Base-by-base conservation (phyloP, 352 stramenopile species). In the Globisporangium alternatum region DNA sequence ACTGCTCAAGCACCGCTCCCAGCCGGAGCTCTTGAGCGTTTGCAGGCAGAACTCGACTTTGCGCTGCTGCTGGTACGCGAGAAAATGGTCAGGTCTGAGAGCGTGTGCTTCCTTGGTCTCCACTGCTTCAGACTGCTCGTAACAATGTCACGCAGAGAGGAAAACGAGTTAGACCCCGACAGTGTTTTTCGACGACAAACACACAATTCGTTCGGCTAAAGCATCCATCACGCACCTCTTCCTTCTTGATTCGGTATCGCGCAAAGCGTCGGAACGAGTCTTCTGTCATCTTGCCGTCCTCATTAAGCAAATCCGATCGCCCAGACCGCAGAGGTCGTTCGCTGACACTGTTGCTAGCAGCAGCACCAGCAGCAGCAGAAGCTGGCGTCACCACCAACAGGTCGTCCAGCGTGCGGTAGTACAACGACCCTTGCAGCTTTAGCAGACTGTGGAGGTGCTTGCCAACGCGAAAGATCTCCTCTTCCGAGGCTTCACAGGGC, bases 391-490 rank as follows among this genome's bases (percentile, higher is more conserved):
- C 10, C 10, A 48, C 44, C 0, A 56, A 60, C 0, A 31, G 6
- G 3, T 68, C 68, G 13, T 82, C 67, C 3, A 81, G 31, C 1
- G 74, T 68, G n/a, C 74, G 72, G 30, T 86, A 93, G 57, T 91
- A 93, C 15, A 93, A 41, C 45, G 75, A 87, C 15, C 80, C 80
- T 19, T 77, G 68, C 0, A 93, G 59, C 58, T 89, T 91, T 5
- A 93, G 62, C 28, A 90, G 58, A 15, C 59, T 84, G 65, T 91
- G 80, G 2, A 93, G 57, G 57, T 91, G 80, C 52, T 78, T 88
- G 45, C 84, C 84, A 8, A 93, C 79, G 19, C 84, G 84, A 41
- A 91, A 84, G 21, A 93, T 91, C 52, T 92, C 83, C 10, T 80
- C 72, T 25, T 91, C 76, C 5, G 66, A 52, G 0, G 82, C 72